Percentiles rank a stretch among this genome's conserved stretches.
Evolutionary conservation across 345 rosid genomes (phyloP).

Genomic region (Eucalyptus globulus): DNA sequence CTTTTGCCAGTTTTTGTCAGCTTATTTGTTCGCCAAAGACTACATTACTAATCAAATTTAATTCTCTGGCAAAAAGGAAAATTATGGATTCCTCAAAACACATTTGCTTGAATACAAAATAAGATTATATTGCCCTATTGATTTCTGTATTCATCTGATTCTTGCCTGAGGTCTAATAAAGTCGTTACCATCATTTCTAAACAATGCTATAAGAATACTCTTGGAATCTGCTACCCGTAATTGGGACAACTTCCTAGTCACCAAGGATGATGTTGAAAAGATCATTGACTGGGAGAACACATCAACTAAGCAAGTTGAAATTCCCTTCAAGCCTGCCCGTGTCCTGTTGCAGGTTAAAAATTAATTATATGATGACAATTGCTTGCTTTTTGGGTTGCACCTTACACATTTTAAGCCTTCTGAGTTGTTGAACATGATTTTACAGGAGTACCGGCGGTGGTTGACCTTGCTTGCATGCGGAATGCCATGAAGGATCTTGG

Average conservation of each 20-base stretch:
- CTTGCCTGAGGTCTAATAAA: background rate
- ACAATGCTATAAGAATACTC: constrained; percentile 41
- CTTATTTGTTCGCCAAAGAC: background rate
- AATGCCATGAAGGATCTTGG: constrained; percentile 77
- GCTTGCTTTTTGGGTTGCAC: background rate
- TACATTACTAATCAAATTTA: background rate
- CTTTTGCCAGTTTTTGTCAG: background rate
- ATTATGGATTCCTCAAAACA: background rate
- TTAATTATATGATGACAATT: background rate
- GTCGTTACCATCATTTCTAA: background rate
- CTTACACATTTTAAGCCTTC: background rate
- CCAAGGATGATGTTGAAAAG: constrained; percentile 76
- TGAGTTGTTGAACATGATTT: constrained; percentile 38
- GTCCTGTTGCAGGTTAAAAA: constrained; percentile 60
- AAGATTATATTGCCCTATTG: background rate
- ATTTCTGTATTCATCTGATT: background rate
- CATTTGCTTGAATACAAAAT: background rate
- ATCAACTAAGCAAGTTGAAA: constrained; percentile 55
- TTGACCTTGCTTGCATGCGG: constrained; percentile 90
- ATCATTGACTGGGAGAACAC: constrained; percentile 80
- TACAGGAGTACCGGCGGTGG: constrained; percentile 85
- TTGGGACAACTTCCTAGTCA: constrained; percentile 79
- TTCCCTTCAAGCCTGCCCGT: constrained; percentile 88
- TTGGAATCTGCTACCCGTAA: constrained; percentile 80
- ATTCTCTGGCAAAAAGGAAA: background rate